A percentile compares a stretch with the other conserved stretches of the same genome.
These are phyloP conservation scores for Mycena haematopus DNA, from an alignment of 768 basidiomycete genomes.

Conservation along the genomic window DNA sequence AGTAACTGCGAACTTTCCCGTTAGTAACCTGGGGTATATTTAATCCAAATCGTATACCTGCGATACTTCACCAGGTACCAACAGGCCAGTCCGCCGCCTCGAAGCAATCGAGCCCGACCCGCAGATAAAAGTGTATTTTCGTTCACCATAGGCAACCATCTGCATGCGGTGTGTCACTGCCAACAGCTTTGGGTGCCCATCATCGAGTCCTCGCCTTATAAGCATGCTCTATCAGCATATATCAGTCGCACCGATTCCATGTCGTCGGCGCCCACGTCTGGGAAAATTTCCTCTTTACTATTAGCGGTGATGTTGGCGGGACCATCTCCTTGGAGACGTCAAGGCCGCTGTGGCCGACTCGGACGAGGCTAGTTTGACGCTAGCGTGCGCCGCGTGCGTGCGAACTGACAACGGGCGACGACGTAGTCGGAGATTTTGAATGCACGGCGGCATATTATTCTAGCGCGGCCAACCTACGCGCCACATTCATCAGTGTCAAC, in stretches of 20 bases:
- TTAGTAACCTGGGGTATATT: neutral
- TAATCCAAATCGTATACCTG: neutral
- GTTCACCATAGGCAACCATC: neutral
- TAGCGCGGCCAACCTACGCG: neutral
- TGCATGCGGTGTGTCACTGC: neutral
- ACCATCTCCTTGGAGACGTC: constrained; percentile 13
- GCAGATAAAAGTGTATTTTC: neutral
- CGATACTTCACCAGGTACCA: neutral
- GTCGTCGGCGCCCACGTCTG: neutral
- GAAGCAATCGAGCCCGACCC: neutral
- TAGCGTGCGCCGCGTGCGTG: neutral
- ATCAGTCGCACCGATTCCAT: neutral
- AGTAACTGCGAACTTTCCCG: neutral
- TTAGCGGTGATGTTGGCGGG: neutral
- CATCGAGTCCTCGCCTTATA: neutral
- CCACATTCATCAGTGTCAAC: constrained; percentile 15
- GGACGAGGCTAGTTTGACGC: neutral
- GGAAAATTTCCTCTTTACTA: neutral
- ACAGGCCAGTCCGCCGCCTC: neutral
- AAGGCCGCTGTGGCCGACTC: neutral
- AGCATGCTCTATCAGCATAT: neutral
- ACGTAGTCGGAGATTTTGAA: constrained; percentile 8
- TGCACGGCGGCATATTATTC: neutral
- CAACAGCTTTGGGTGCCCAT: constrained; percentile 6
- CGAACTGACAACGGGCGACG: neutral